These are phyloP conservation scores for Wickerhamiella sergipiensis DNA, from an alignment of 805 yeast genomes.

Conservation along the genomic window DNA sequence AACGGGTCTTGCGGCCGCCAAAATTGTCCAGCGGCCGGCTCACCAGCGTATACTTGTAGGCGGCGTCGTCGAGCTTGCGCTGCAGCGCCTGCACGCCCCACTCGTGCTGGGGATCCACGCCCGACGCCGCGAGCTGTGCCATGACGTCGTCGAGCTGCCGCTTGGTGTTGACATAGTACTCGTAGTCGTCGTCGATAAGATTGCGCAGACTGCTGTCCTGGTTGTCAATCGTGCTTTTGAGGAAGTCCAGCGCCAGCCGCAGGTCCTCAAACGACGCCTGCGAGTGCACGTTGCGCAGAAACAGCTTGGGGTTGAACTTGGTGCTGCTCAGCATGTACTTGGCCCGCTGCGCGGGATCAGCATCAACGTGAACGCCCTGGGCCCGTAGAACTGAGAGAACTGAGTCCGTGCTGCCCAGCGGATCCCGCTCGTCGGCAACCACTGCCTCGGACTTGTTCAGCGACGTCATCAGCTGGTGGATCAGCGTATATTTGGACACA, in stretches of 20 bases:
- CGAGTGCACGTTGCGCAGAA: constrained; percentile 41
- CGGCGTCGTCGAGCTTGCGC: constrained; percentile 32
- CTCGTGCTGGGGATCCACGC: constrained; percentile 20
- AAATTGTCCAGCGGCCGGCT: constrained; percentile 47
- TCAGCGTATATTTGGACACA: constrained; percentile 13
- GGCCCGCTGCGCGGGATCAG: constrained; percentile 27
- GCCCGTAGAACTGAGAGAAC: constrained; percentile 31
- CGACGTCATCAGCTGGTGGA: constrained; percentile 17
- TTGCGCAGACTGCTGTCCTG: constrained; percentile 35
- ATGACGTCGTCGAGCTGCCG: constrained; percentile 49
- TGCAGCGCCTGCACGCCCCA: constrained; percentile 27
- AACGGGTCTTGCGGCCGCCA: constrained; percentile 34
- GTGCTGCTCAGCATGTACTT: constrained; percentile 39
- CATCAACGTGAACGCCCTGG: constrained; percentile 28
- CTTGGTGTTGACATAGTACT: constrained; percentile 51
- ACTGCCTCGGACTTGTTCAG: constrained; percentile 9
- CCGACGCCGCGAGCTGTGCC: constrained; percentile 34
- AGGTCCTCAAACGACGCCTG: constrained; percentile 41
- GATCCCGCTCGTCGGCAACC: constrained; percentile 35
- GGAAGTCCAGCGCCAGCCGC: constrained; percentile 31
- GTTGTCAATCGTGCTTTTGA: constrained; percentile 36
- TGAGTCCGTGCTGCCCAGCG: constrained; percentile 40
- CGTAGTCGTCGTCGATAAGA: constrained; percentile 46
- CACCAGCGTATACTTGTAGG: constrained; percentile 37
- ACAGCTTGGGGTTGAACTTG: constrained; percentile 43